Base-by-base conservation (phyloP, 164 flowering plant genomes). In the Echeveria elegans region DNA sequence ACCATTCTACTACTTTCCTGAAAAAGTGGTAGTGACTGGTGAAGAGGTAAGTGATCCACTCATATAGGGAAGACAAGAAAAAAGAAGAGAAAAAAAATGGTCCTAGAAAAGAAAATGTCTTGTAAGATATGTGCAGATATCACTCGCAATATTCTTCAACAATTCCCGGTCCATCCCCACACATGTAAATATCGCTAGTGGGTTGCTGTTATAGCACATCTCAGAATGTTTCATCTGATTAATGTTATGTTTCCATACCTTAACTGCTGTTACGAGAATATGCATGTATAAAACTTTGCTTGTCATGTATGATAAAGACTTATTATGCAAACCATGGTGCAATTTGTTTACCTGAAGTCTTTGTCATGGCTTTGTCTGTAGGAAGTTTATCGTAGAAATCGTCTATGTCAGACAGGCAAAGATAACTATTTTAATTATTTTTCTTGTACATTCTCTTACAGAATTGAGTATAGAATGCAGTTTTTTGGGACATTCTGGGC, bases 11-110 rank as follows among this genome's bases (percentile, higher is more conserved):
- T 16, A 32, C 6, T 56, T 56, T 29, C 61, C 61, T 56, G n/a
- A 23, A 28, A 10, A 56, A 12, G n/a, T 56, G 61, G 61, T 56
- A 28, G 61, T 56, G 61, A 56, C 61, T 28, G 61, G 61, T 56
- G 61, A 56, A 28, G 61, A 26, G 61, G 61, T 56, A 32, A 29
- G 32, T 56, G 32, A 28, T 56, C 32, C 61, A 56, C 61, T 56
- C 31, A 28, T 52, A 56, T 26, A 15, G 32, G 59, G 28, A 56
- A 16, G n/a, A 28, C 28, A 28, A 28, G 56, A 34, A 50, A n/a
- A 50, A 56, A 56, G 61, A 26, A 2, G 61, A 56, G 61, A 5
- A 28, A 53, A 14, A 14, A 28, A 56, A 28, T 56, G 61, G 61
- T 56, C 61, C 61, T 26, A 28, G 32, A 23, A 28, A 29, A 6